Evolutionary conservation across 2,329 filamentous ascomycete species (phyloP).

Genomic region (Septoria petroselini): DNA sequence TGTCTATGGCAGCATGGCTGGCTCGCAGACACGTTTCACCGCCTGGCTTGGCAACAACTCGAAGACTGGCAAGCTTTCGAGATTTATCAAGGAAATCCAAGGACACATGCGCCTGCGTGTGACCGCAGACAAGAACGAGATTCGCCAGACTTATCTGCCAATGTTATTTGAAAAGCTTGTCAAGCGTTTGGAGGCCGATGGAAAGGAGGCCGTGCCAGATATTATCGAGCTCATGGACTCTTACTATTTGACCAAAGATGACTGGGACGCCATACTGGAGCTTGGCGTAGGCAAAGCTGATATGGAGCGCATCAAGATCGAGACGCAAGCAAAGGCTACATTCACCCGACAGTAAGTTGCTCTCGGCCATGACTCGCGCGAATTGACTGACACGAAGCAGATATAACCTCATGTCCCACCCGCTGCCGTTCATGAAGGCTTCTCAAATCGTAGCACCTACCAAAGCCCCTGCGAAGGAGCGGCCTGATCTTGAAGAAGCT

Average conservation of each 20-base stretch:
- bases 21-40: slow-evolving; percentile 70
- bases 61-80: slow-evolving; percentile 69
- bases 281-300: slow-evolving; percentile 83
- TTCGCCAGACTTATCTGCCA: slow-evolving; percentile 91
- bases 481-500: slow-evolving; percentile 92
- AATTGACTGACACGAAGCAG: slow-evolving; percentile 46
- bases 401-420: slow-evolving; percentile 83
- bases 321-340: slow-evolving; percentile 78
- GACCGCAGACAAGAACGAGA: slow-evolving; percentile 87
- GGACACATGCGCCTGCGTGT: slow-evolving; percentile 91
- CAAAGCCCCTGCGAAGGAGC: slow-evolving; percentile 66
- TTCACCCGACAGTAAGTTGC: slow-evolving; percentile 79
- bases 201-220: slow-evolving; percentile 74
- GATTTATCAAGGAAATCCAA: slow-evolving; percentile 89
- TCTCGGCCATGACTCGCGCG: not conserved
- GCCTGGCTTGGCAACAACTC: slow-evolving; percentile 95
- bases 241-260: slow-evolving; percentile 91
- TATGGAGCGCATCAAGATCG: slow-evolving; percentile 71
- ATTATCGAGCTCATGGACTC: slow-evolving; percentile 96
- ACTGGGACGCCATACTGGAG: slow-evolving; percentile 90
- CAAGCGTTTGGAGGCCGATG: slow-evolving; percentile 69
- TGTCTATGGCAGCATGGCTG: slow-evolving; percentile 69
- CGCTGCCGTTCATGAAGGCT: slow-evolving; percentile 94
- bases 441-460: slow-evolving; percentile 71
- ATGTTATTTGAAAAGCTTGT: slow-evolving; percentile 79